phyloP scores from a whole-genome alignment of 345 rosid genomes.

The Stellera chamaejasme region DNA sequence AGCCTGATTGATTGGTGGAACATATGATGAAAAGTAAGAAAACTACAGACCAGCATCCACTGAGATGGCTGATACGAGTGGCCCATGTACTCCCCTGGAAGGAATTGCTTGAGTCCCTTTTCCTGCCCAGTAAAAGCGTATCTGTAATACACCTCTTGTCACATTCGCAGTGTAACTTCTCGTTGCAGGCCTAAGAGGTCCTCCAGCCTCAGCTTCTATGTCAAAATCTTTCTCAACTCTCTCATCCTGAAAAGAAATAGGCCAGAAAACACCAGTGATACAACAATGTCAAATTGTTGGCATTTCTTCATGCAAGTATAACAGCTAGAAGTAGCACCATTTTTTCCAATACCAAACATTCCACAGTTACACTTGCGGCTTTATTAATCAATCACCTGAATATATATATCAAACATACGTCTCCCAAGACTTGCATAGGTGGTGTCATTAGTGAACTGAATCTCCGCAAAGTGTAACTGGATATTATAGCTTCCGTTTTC shows the following conservation, averaged over 20 bases:
- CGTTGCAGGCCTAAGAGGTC: constrained; percentile 11
- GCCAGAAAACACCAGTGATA: background rate
- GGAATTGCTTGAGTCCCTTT: constrained; percentile 35
- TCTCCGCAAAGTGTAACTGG: constrained; percentile 32
- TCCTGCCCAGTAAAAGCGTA: constrained; percentile 34
- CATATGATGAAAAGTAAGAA: background rate
- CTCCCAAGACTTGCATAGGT: constrained; percentile 26
- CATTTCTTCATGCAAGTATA: background rate
- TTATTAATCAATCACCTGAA: constrained; percentile 23
- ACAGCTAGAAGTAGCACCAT: background rate
- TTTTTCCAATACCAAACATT: background rate
- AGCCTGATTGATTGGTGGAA: background rate
- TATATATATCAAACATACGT: constrained; percentile 32
- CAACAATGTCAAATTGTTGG: background rate
- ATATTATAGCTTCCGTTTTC: constrained; percentile 30
- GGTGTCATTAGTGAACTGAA: constrained; percentile 21
- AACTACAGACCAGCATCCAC: constrained; percentile 12
- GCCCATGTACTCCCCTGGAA: constrained; percentile 18
- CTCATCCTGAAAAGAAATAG: constrained; percentile 19
- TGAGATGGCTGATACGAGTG: constrained; percentile 28
- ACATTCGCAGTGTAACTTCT: constrained; percentile 6
- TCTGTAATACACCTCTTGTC: constrained; percentile 16
- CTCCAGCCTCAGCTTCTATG: constrained; percentile 20
- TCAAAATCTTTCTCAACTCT: constrained; percentile 22
- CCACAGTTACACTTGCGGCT: background rate